Evolutionary conservation across 169 alveolate genomes (phyloP), one percentile per base, ranked within the genome.

Genomic region (Toxoplasma gondii): DNA sequence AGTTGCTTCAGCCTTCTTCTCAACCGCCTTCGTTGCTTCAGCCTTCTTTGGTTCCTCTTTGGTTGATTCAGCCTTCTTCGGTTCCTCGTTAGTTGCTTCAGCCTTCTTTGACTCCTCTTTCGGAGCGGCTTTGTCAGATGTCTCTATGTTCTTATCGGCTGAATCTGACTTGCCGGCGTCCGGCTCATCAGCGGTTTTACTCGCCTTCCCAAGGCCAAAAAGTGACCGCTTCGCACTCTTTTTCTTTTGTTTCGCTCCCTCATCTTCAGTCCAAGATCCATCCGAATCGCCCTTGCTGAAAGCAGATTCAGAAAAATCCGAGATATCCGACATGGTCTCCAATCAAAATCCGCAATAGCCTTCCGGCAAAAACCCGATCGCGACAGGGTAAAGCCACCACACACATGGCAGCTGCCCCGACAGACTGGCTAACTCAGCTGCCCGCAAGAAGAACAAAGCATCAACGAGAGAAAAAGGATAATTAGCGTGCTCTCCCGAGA

Each of bases 301-400:
- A 84, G 38, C 95, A 2, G 92, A 36, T 31, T 88, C 92, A 43
- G 92, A 34, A 36, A 78, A 88, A 49, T 67, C 96, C 38, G 95
- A 91, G 0, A 94, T 64, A 91, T 88, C 96, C 41, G 92, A 74
- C 95, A 92, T 92, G 36, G 31, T 92, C 22, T 38, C 12, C 27
- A 12, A 86, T 44, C 36, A 44, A 58, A 22, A 86, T n/a, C n/a
- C 39, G 41, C 1, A 49, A 81, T 5, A 81, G 36, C 88, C 38
- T 86, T 27, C 78, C 45, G 91, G 45, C 70, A 86, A 29, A 86
- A 36, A 53, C 81, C 49, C 86, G 39, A 78, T 27, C 45, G 39
- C 39, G 49, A 29, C 9, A 78, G 19, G 74, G 74, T 64, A 31
- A 16, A 16, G 24, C 34, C 74, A 27, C 74, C 74, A 64, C 74